phyloP scores from a whole-genome alignment of 352 stramenopile genomes.

The Pythium rishiriense region DNA sequence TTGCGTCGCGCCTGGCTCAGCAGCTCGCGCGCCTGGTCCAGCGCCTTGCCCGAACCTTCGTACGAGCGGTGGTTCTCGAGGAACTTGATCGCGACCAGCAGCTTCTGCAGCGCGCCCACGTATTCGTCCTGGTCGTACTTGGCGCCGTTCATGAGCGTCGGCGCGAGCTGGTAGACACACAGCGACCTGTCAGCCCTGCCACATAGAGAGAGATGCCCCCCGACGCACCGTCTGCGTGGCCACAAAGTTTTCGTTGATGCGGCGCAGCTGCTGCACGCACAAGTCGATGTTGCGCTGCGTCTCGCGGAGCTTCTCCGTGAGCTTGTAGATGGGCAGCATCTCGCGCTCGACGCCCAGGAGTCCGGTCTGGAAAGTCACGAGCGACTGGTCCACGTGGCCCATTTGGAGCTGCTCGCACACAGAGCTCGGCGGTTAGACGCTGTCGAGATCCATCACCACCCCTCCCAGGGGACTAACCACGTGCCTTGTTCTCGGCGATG shows the following conservation, averaged over 20 bases:
- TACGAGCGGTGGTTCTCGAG: slow-evolving; percentile 69
- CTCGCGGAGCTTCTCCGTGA: slow-evolving; percentile 76
- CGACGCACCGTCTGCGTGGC: slow-evolving; percentile 55
- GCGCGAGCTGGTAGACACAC: slow-evolving; percentile 45
- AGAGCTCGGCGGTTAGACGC: slow-evolving; percentile 5
- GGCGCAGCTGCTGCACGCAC: slow-evolving; percentile 66
- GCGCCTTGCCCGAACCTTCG: slow-evolving; percentile 69
- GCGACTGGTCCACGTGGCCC: slow-evolving; percentile 51
- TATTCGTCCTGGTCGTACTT: slow-evolving; percentile 81
- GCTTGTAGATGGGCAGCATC: slow-evolving; percentile 85
- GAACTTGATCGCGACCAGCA: slow-evolving; percentile 70
- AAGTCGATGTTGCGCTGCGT: slow-evolving; percentile 86
- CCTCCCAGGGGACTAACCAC: not conserved
- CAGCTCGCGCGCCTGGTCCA: slow-evolving; percentile 67
- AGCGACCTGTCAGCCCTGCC: not conserved
- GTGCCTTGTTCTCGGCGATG: slow-evolving; percentile 64
- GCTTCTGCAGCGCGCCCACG: slow-evolving; percentile 57
- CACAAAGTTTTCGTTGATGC: slow-evolving; percentile 78
- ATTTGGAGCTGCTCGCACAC: slow-evolving; percentile 49
- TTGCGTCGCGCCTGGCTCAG: slow-evolving; percentile 60
- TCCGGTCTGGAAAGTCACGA: slow-evolving; percentile 60
- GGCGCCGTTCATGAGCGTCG: slow-evolving; percentile 57
- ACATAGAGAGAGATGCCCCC: not conserved
- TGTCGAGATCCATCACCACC: not conserved
- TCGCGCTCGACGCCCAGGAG: slow-evolving; percentile 73